These are phyloP conservation scores for Oemleria cerasiformis DNA, from an alignment of 306 rosid species.

Conservation along the genomic window DNA sequence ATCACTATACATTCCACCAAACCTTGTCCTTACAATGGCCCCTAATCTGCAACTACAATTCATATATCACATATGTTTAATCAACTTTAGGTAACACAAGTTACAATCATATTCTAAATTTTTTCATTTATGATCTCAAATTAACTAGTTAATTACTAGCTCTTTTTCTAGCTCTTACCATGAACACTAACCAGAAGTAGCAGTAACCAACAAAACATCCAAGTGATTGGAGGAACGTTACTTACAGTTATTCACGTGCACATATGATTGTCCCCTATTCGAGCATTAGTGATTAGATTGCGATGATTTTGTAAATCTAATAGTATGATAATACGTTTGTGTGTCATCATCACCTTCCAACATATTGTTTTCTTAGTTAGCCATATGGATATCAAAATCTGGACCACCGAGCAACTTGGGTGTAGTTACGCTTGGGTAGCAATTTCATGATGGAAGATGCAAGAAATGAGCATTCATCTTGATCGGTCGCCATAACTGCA, in stretches of 20 bases:
- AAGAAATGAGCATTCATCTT: neutral
- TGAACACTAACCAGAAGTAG: too few species aligned
- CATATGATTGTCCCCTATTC: too few species aligned
- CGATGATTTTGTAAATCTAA: too few species aligned
- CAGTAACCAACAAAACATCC: too few species aligned
- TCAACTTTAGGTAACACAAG: neutral
- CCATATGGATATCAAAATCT: neutral
- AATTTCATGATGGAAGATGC: neutral
- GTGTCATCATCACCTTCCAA: neutral
- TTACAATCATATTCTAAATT: too few species aligned
- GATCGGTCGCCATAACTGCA: neutral
- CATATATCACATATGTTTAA: neutral
- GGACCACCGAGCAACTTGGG: neutral
- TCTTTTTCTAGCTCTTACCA: too few species aligned
- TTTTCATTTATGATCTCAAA: too few species aligned
- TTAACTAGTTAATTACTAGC: neutral
- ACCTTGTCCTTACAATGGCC: constrained; percentile 28
- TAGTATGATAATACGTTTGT: neutral
- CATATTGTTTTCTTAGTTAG: too few species aligned
- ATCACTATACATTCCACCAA: constrained; percentile 27
- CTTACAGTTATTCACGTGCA: too few species aligned
- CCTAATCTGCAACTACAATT: neutral
- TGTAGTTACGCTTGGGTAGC: neutral
- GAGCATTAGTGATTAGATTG: too few species aligned
- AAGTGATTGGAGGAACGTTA: too few species aligned